Percentiles rank a stretch among this genome's conserved stretches.
Evolutionary conservation across 768 basidiomycete species (phyloP).

Genomic region (Boletus rufocinnamomeus): DNA sequence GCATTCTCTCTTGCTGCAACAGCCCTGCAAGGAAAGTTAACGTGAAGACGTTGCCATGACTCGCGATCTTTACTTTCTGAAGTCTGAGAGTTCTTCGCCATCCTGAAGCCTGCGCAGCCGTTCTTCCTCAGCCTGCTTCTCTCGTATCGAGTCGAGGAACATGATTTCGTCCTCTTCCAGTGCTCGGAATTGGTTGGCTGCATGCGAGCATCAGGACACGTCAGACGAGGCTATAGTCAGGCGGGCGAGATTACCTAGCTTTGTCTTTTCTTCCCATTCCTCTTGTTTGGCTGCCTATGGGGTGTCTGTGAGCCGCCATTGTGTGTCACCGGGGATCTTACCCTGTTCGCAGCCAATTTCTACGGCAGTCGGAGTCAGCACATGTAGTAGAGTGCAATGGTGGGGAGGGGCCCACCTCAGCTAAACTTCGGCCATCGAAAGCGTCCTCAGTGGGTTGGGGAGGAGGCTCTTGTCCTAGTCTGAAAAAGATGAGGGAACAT

Average conservation of each 20-base stretch:
- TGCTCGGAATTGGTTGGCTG: conserved; percentile 87
- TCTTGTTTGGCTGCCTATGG: conserved; percentile 83
- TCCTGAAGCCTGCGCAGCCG: conserved; percentile 71
- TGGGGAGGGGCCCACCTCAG: conserved; percentile 64
- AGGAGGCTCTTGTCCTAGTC: conserved; percentile 84
- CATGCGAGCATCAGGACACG: conserved; percentile 10
- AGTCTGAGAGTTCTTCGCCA: conserved; percentile 75
- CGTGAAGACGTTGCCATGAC: neutral
- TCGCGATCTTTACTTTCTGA: conserved; percentile 63
- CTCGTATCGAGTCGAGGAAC: conserved; percentile 81
- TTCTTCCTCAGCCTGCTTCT: conserved; percentile 76
- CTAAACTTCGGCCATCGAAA: conserved; percentile 83
- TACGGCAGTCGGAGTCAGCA: conserved; percentile 33
- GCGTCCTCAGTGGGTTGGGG: conserved; percentile 72
- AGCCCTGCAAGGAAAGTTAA: conserved; percentile 43
- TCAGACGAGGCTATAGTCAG: conserved; percentile 4
- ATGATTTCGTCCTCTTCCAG: conserved; percentile 89
- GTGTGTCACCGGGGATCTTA: conserved; percentile 35
- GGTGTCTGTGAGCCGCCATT: conserved; percentile 13
- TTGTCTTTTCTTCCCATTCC: conserved; percentile 91
- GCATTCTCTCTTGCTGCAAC: conserved; percentile 69
- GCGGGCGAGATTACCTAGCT: conserved; percentile 49
- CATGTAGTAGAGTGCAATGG: conserved; percentile 3
- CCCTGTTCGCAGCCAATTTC: conserved; percentile 91
- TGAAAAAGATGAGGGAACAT: conserved; percentile 30